Conservation (phyloP, 257 asterid species). For the Solanum tacnaense region DNA sequence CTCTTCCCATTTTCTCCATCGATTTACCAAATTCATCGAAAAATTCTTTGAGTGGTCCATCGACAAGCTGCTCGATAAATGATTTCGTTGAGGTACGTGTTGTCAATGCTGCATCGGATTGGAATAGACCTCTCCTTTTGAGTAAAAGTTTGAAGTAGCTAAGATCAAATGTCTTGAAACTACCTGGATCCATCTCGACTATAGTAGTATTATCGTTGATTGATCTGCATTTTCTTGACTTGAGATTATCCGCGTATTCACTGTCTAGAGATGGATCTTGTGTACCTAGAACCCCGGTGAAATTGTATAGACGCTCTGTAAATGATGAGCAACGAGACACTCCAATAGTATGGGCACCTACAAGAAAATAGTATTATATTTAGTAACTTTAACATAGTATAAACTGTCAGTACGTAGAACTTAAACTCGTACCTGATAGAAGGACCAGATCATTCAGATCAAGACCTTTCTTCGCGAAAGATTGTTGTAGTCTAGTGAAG, state of each 20-base stretch:
- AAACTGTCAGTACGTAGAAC: background rate
- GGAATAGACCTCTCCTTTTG: constrained; percentile 34
- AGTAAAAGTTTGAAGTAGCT: constrained; percentile 20
- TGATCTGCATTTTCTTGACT: background rate
- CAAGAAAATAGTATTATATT: background rate
- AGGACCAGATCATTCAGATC: constrained; percentile 35
- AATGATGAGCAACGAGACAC: constrained; percentile 44
- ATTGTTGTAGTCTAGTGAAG: constrained; percentile 26
- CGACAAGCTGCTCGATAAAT: background rate
- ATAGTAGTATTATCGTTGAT: constrained; percentile 7
- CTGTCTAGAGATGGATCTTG: constrained; percentile 38
- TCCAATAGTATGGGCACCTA: constrained; percentile 57
- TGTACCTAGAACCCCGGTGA: constrained; percentile 39
- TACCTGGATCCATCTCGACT: constrained; percentile 42
- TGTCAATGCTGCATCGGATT: constrained; percentile 33
- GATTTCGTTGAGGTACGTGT: background rate
- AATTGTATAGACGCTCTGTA: constrained; percentile 39
- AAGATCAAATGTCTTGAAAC: constrained; percentile 23
- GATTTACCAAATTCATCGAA: background rate
- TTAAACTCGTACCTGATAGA: constrained; percentile 22
- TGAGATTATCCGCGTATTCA: constrained; percentile 11
- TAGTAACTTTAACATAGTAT: background rate
- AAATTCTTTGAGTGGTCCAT: background rate
- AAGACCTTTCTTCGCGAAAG: constrained; percentile 42
- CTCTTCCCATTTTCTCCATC: constrained; percentile 4